Evolutionary conservation across 495 filamentous ascomycete species (phyloP), one percentile per base, ranked within the genome.

Genomic region (Neurospora africana): DNA sequence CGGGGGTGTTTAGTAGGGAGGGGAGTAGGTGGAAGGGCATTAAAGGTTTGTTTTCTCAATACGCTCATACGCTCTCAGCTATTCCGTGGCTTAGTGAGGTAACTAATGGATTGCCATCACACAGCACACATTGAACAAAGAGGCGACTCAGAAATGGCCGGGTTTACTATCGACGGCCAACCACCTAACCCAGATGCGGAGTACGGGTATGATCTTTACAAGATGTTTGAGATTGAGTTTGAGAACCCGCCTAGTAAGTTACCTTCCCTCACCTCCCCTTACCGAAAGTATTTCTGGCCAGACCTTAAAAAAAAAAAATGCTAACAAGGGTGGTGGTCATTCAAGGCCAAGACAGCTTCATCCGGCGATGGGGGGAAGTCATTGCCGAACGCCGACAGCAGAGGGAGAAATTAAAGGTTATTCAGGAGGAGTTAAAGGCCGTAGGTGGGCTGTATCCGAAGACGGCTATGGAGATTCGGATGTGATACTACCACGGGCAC

Each of bases 151-250:
- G 78, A 81, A 40, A 70, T 71, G n/a, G 78, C 79, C 8, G 79
- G 74, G 1, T 47, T 80, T 2, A 78, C 80, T 43, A 80, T 80
- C 11, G 74, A 78, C 39, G 79, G 79, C 53, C 74, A 74, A 39
- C 41, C 73, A 6, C 69, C 73, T 6, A 74, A 80, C 35, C 70
- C 74, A 9, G 78, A 81, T 27, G 40, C 77, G 21, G 79, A 76
- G 15, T 74, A 73, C 17, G 74, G 67, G 1, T 81, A 76, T 71
- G 78, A 78, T 21, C 65, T 79, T 15, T 81, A 80, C 74, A 81
- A 80, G 75, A 80, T 76, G 58, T 78, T 80, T 68, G 79, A 81
- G 71, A 79, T 81, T 73, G 79, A 81, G 37, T 81, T 81, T 77
- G 79, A 81, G 76, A 81, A 75, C 43, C 76, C 74, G 68, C 78